Evolutionary conservation across 1,284 basidiomycete species (phyloP), one percentile per base, ranked within the genome.

Genomic region (Amylostereum areolatum): DNA sequence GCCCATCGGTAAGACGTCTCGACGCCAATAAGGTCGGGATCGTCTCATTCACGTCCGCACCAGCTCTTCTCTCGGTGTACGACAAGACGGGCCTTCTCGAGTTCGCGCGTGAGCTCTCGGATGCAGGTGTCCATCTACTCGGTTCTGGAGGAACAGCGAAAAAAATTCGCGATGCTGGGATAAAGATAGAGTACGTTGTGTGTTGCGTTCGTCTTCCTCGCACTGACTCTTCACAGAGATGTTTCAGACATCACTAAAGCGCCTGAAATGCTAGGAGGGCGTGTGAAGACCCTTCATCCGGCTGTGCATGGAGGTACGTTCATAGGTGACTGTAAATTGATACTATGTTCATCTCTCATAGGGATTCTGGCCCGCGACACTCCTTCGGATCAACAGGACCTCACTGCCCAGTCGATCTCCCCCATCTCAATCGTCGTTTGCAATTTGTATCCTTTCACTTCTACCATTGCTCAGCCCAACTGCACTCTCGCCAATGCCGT

Each of bases 251-350:
- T 99, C 70, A 99, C 97, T 46, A 96, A 96, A 64, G 95, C 95
- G 1, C 97, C 96, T n/a, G 97, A 99, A 70, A 99, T 99, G 93
- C 81, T 99, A 11, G 95, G 96, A 49, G 97, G 97, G 40, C 81
- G 97, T 55, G 97, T 99, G 56, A 99, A 99, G 76, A 99, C 97
- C 4, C 81, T 99, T n/a, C 97, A 99, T 65, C 97, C 97, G 46
- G 95, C 90, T 24, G 92, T 99, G 27, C 97, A 99, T 66, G 97
- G 97, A 64, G 97, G 95, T 91, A 57, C 53, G 72, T 53, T n/a
- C 12, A 18, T 34, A 25, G 45, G 34, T 39, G 35, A 24, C n/a
- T 18, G 10, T 48, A 48, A 36, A 53, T 35, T 28, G 8, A 18
- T 31, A 11, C 9, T 47, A 4, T 9, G n/a, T n/a, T 41, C 34